phyloP scores from a whole-genome alignment of 2,329 filamentous ascomycete species.

The Epichloe gansuensis region DNA sequence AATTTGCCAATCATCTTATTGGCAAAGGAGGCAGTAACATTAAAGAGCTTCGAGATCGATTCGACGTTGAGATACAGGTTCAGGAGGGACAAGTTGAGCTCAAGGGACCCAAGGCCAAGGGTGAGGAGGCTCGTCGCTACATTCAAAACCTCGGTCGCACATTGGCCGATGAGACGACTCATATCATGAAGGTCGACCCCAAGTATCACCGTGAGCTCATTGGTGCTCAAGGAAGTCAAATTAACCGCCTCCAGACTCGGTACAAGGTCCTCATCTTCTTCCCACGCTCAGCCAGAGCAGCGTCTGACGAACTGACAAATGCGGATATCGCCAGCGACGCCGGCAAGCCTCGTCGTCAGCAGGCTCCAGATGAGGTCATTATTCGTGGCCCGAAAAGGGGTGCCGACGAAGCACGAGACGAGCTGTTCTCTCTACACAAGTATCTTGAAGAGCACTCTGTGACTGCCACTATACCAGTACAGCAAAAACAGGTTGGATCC shows the following conservation, averaged over 20 bases:
- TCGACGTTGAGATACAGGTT: constrained; percentile 70
- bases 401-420: constrained; percentile 81
- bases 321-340: constrained; percentile 58
- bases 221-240: constrained; percentile 73
- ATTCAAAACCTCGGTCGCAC: constrained; percentile 70
- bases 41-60: constrained; percentile 52
- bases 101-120: constrained; percentile 91
- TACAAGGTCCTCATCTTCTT: constrained; percentile 96
- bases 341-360: constrained; percentile 54
- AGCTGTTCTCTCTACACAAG: constrained; percentile 78
- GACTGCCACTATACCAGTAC: constrained; percentile 67
- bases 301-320: constrained; percentile 57
- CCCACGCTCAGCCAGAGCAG: constrained; percentile 52
- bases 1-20: constrained; percentile 77
- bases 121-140: constrained; percentile 71
- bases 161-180: constrained; percentile 81
- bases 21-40: constrained; percentile 58
- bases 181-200: constrained; percentile 79
- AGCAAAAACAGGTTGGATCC: constrained; percentile 85
- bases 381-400: constrained; percentile 87
- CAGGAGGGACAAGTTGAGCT: constrained; percentile 90
- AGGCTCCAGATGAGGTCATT: constrained; percentile 77
- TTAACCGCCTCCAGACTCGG: constrained; percentile 82
- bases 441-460: constrained; percentile 83
- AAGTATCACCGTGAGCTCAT: constrained; percentile 94